Base-by-base conservation (phyloP, 2,329 filamentous ascomycete species). In the Orbilia quercus region DNA sequence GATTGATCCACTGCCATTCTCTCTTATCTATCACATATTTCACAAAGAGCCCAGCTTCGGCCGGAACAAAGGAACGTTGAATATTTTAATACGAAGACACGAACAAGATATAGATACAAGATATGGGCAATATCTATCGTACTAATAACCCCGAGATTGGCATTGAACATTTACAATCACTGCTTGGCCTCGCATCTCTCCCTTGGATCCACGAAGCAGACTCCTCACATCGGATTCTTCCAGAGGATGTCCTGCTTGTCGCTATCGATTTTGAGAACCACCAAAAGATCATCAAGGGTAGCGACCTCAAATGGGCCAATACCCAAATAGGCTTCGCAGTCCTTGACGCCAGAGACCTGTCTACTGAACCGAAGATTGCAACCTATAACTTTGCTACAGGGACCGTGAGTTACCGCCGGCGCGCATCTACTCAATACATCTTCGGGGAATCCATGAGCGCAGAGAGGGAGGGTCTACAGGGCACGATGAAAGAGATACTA, bases 261-360 rank as follows among this genome's bases (percentile, higher is more conserved):
- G 59, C 59, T 25, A 28, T 64, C 6, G 59, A 64, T 42, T 45
- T n/a, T n/a, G 59, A 64, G 16, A 64, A 64, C 14, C n/a, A 12
- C 12, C n/a, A 1, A 3, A n/a, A 16, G 25, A 20, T 64, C 38
- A 34, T 23, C 18, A 23, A 45, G 18, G 1, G 11, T 7, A 14
- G 36, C 47, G 28, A 34, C 4, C 14, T 54, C 34, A 20, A 54
- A 36, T 12, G 20, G 2, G 36, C 38, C 3, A 64, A 64, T 23
- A 22, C 59, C 5, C 59, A 64, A 47, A 54, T 64, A 3, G 59
- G 59, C 14, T 54, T 64, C 23, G 59, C 59, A 12, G 36, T 54
- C 36, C 59, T 64, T 38, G 59, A 64, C 16, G 23, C 59, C 16
- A 64, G 18, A 54, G 47, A 53, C 20, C 34, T 63, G 4, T 11